Base-by-base conservation (phyloP, 805 yeast species). In the Starmera dryadoides region DNA sequence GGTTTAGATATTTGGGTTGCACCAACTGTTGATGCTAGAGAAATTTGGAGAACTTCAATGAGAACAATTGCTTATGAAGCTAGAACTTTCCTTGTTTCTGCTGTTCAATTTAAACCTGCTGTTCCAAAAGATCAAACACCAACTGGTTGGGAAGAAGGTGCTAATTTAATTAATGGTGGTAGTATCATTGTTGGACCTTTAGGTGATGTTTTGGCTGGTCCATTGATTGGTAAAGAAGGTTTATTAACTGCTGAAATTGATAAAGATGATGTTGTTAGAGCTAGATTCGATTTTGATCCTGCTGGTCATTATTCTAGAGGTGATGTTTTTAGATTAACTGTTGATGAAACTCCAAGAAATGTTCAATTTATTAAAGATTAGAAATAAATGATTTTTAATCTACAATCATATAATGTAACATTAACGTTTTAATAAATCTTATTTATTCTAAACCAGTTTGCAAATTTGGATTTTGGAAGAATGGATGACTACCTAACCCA, bases 1-100 rank as follows among this genome's bases (percentile, higher is more conserved):
- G 68, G 67, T n/a, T 45, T 67, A 15, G 60, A 63, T 39, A 50
- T 68, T 20, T 67, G 63, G 58, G 60, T 61, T 31, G 72, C 73
- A 3, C 73, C 74, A 39, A 64, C 71, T 14, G 69, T 68, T 15
- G 73, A 68, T 40, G 66, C 63, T 43, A 55, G 73, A 30, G 68
- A 63, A n/a, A 60, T 66, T 29, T 68, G 72, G 72, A 54, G 60
- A 43, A 54, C 63, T 4, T 60, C 63, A 4, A 66, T 69, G 62
- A 59, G 63, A 41, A 66, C 69, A 20, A 59, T 66, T 36, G 71
- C 61, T 10, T 59, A 53, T 48, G 71, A 69, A 44, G 71, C 71
- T 4, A 52, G 74, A 31, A 45, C 57, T 22, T 69, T 63, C 44
- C 51, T 63, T 20, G 56, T 69, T 16, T 56, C 65, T 40, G 69